Base-by-base conservation (phyloP, 305 asterid species). In the Fraxinus nigra region DNA sequence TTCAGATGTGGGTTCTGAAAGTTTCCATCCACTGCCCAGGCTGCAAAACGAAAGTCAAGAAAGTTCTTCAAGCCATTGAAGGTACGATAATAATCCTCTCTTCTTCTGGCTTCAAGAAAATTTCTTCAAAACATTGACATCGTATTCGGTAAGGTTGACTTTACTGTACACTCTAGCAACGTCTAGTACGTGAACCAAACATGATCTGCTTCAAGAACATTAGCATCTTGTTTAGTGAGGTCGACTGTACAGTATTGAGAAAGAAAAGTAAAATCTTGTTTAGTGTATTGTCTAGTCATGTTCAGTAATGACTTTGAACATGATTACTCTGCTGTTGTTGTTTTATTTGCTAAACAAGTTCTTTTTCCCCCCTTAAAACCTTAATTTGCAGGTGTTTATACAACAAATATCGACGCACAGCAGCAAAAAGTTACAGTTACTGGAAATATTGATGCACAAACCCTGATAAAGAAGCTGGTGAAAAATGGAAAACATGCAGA, bases 11-110 rank as follows among this genome's bases (percentile, higher is more conserved):
- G 95, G 84, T 84, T 87, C 88, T 95, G 61, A 95, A 91, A 80
- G 98, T 95, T 78, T 92, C 97, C 46, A 91, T 93, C 86, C 98
- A 95, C 87, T 95, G 98, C 73, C 92, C 92, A 87, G 98, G 95
- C 78, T 95, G 98, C 93, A 92, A 89, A 78, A 89, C 80, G 38
- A 92, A 95, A 85, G 98, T 93, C 75, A 92, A 95, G 92, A 95
- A 92, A 90, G 89, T 90, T n/a, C 87, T 95, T 3, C 95, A 86
- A 72, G 85, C 84, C 88, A 91, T 93, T 70, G 97, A 93, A 89
- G 98, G 98, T 94, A 84, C 26, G 11, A 10, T 38, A 20, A 0
- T 26, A 4, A 30, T 16, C 32, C 38, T 30, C 35, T 54, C 65
- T 54, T 54, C 7, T 16, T 5, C 20, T 54, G 26, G 63, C 63